These are phyloP conservation scores for Serpula lacrymans DNA, from an alignment of 768 basidiomycete species.

Conservation along the genomic window DNA sequence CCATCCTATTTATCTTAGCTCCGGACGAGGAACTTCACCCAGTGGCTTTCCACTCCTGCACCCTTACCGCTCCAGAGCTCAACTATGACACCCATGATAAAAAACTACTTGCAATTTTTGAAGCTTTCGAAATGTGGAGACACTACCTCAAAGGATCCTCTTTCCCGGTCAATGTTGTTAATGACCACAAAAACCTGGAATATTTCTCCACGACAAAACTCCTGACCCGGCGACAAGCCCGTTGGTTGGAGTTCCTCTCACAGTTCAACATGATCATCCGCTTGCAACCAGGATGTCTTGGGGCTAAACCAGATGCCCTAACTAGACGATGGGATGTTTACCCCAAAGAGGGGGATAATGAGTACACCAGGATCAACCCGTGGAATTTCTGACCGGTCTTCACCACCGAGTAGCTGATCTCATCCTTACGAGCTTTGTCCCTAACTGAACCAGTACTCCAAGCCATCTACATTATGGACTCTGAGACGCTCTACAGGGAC, in stretches of 20 bases:
- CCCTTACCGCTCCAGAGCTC: constrained; percentile 31
- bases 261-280: constrained; percentile 22
- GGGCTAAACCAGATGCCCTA: constrained; percentile 20
- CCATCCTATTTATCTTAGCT: too few relatives aligned
- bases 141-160: constrained; percentile 7
- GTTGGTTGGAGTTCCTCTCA: constrained; percentile 33
- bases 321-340: constrained; percentile 24
- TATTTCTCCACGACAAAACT: constrained; percentile 21
- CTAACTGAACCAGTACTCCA: not conserved
- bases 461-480: constrained; percentile 21
- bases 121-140: constrained; percentile 10
- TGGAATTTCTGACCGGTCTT: constrained; percentile 21
- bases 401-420: constrained; percentile 12
- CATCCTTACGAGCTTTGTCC: constrained; percentile 10
- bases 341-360: constrained; percentile 24
- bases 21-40: too few relatives aligned
- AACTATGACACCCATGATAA: constrained; percentile 46
- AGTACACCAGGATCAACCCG: constrained; percentile 18
- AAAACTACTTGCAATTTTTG: constrained; percentile 44
- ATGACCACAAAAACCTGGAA: constrained; percentile 22
- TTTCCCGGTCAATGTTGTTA: constrained; percentile 13
- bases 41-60: constrained; percentile 38
- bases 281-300: constrained; percentile 15
- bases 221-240: constrained; percentile 24
- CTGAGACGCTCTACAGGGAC: constrained; percentile 13